Percentiles rank a stretch among this genome's conserved stretches.
Conservation (phyloP, 1,139 yeast genomes). For the Oligophagozyma castellii region DNA sequence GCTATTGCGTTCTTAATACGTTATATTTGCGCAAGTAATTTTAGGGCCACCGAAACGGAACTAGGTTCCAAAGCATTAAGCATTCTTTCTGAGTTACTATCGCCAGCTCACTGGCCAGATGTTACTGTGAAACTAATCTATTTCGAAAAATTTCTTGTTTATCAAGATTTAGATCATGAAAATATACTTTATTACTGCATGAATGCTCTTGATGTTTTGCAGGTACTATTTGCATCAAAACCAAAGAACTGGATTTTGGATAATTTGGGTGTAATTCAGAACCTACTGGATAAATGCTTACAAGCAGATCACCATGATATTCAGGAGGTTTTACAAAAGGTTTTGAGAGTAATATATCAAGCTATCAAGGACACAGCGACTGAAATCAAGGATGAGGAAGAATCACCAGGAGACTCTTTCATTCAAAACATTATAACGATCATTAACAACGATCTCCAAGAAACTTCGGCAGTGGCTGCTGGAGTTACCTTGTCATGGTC, state of each 20-base stretch:
- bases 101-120: slow-evolving; percentile 73
- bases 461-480: slow-evolving; percentile 75
- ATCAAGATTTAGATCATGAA: slow-evolving; percentile 57
- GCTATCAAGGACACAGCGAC: slow-evolving; percentile 35
- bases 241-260: slow-evolving; percentile 61
- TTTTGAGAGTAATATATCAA: slow-evolving; percentile 48
- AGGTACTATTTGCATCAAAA: slow-evolving; percentile 75
- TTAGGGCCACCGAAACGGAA: slow-evolving; percentile 72
- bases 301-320: slow-evolving; percentile 75
- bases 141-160: slow-evolving; percentile 74
- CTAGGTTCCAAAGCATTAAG: slow-evolving; percentile 71
- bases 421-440: slow-evolving; percentile 48
- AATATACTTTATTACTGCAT: slow-evolving; percentile 56
- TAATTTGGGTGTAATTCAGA: slow-evolving; percentile 54
- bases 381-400: slow-evolving; percentile 32
- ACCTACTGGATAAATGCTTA: slow-evolving; percentile 67
- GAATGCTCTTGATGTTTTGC: slow-evolving; percentile 82
- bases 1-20: slow-evolving; percentile 84
- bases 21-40: slow-evolving; percentile 77
- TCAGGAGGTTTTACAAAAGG: slow-evolving; percentile 69
- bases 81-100: slow-evolving; percentile 56
- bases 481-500: slow-evolving; percentile 85
- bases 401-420: slow-evolving; percentile 49
- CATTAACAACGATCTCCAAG: slow-evolving; percentile 72
- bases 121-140: slow-evolving; percentile 71